A percentile compares a stretch with the other conserved stretches of the same genome.
Evolutionary conservation across 2,329 filamentous ascomycete species (phyloP).

Genomic region (Apiospora phragmitis): DNA sequence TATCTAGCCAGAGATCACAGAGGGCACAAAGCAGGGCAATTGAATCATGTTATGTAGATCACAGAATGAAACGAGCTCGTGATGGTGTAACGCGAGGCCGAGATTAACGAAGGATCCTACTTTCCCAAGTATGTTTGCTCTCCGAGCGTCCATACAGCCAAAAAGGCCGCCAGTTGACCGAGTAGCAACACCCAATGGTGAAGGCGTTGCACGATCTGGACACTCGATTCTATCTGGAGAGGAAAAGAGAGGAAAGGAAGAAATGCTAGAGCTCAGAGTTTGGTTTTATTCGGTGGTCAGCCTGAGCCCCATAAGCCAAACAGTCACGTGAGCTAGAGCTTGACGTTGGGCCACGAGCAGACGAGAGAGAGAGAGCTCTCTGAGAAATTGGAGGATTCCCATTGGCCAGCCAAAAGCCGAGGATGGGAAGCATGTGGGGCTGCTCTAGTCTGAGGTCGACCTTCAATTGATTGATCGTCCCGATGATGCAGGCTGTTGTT

Average conservation of each 20-base stretch:
- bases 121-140: constrained; percentile 36
- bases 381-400: not conserved
- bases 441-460: not conserved
- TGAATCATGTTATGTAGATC: constrained; percentile 33
- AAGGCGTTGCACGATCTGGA: constrained; percentile 32
- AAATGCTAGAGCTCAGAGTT: not conserved
- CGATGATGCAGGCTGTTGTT: constrained; percentile 7
- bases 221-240: constrained; percentile 54
- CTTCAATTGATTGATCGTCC: constrained; percentile 7
- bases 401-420: constrained; percentile 8
- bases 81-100: constrained; percentile 34
- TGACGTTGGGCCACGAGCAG: not conserved
- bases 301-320: constrained; percentile 9
- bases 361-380: not conserved
- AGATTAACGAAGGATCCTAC: constrained; percentile 40
- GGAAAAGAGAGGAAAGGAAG: constrained; percentile 31
- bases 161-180: constrained; percentile 18
- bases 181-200: constrained; percentile 22
- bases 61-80: constrained; percentile 38
- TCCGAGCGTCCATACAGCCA: constrained; percentile 27
- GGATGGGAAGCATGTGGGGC: constrained; percentile 10
- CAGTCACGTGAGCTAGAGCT: not conserved
- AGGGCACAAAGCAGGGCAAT: not conserved
- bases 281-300: not conserved
- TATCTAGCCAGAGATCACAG: not conserved